Conservation (phyloP, 768 basidiomycete species). For the Mycena vitilis region DNA sequence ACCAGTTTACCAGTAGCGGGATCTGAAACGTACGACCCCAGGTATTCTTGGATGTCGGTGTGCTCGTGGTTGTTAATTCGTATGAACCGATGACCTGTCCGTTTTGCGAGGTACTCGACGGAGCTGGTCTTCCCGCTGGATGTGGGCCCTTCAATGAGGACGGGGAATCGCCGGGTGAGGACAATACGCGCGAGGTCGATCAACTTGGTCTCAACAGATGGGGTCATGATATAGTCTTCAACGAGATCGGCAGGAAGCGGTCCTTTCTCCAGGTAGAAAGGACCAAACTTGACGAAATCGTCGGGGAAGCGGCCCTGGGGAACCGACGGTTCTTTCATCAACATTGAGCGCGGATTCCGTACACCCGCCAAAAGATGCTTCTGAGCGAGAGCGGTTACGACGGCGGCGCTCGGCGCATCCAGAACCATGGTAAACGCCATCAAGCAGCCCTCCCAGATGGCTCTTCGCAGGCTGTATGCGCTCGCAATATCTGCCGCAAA, state of each 20-base stretch:
- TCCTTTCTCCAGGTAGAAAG: conserved; percentile 90
- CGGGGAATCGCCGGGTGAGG: conserved; percentile 88
- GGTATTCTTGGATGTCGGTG: conserved; percentile 98
- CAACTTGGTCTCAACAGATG: conserved; percentile 95
- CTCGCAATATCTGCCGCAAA: conserved; percentile 88
- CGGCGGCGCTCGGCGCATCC: conserved; percentile 74
- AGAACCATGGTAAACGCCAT: conserved; percentile 99
- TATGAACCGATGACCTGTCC: conserved; percentile 94
- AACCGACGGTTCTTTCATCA: conserved; percentile 74
- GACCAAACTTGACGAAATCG: conserved; percentile 86
- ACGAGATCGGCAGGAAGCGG: conserved; percentile 68
- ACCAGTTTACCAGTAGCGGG: conserved; percentile 91
- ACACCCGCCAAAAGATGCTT: conserved; percentile 84
- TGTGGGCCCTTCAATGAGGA: conserved; percentile 97
- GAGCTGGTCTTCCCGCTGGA: conserved; percentile 98
- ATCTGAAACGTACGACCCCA: conserved; percentile 96
- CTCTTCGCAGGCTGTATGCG: conserved; percentile 83
- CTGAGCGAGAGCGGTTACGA: conserved; percentile 77
- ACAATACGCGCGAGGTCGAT: conserved; percentile 94
- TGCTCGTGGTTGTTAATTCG: conserved; percentile 99
- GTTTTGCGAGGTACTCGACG: conserved; percentile 92
- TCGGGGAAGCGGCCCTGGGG: conserved; percentile 59
- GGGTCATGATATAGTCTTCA: conserved; percentile 93
- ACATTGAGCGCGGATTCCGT: conserved; percentile 80
- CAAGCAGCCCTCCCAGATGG: conserved; percentile 95